Conservation (phyloP, 1,284 basidiomycete species). For the Heliocybe sulcata region DNA sequence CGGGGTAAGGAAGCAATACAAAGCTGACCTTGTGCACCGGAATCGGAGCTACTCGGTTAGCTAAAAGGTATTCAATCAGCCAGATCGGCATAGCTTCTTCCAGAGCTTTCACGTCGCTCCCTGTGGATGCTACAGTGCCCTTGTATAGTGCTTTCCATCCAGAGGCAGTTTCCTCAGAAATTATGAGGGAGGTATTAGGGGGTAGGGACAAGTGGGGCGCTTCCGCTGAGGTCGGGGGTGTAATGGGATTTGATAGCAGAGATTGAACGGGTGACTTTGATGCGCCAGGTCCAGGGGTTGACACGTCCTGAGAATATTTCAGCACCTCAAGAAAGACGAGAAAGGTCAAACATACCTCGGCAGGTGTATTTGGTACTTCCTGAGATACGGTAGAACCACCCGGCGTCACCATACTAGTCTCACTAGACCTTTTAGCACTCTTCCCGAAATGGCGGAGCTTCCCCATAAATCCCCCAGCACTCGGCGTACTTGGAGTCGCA, state of each 20-base stretch:
- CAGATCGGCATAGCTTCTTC: constrained; percentile 83
- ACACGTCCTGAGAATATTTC: constrained; percentile 16
- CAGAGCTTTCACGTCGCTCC: constrained; percentile 57
- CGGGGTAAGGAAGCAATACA: constrained; percentile 74
- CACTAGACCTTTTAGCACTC: constrained; percentile 36
- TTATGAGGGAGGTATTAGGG: constrained; percentile 60
- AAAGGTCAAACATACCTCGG: constrained; percentile 21
- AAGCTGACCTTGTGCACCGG: constrained; percentile 78
- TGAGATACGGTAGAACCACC: constrained; percentile 10
- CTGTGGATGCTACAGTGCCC: constrained; percentile 58
- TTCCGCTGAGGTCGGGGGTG: constrained; percentile 67
- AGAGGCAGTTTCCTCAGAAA: constrained; percentile 79
- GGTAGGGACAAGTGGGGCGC: constrained; percentile 66
- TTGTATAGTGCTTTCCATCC: constrained; percentile 80
- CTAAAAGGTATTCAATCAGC: constrained; percentile 83
- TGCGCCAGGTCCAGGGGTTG: constrained; percentile 15
- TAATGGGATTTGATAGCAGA: constrained; percentile 62
- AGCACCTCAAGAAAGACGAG: too few species aligned
- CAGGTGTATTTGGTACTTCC: constrained; percentile 1
- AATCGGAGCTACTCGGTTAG: constrained; percentile 49
- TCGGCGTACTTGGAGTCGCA: constrained; percentile 47
- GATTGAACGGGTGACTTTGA: constrained; percentile 49
- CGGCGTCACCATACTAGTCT: constrained; percentile 20
- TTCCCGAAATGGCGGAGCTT: constrained; percentile 72
- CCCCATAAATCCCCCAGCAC: constrained; percentile 63